Evolutionary conservation across 2,329 filamentous ascomycete species (phyloP), one percentile per base, ranked within the genome.

Genomic region (Neonectria ditissima): DNA sequence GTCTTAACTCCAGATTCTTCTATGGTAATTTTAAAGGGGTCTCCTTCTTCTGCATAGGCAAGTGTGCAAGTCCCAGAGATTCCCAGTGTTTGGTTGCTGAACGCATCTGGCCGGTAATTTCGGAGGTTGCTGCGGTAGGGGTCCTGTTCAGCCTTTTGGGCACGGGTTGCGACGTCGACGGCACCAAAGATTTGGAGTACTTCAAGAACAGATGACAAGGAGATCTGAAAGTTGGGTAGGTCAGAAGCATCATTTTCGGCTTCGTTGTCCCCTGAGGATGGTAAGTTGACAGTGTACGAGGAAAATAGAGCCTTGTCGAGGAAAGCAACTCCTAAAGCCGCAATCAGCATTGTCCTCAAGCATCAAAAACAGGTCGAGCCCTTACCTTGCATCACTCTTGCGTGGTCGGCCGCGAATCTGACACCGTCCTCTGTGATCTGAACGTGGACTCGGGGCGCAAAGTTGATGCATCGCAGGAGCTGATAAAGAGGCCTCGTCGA

Each of bases 101-200:
- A 97, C 54, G 93, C 93, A 71, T 92, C 91, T 18, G 87, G 81
- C 59, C 89, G 83, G 78, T 89, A 85, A 75, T 87, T 88, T 54
- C 87, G 84, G 41, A 89, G 78, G 69, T 88, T 89, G 77, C 86
- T 88, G 65, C 84, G 85, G 72, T 89, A 89, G 1, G 83, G 81
- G 66, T 90, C 88, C 62, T 84, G 80, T 13, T 90, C 88, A 7
- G 84, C 81, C 72, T 86, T 89, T 54, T 85, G 82, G 52, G 86
- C 81, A 66, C 86, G 86, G 43, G 82, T 83, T 6, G 87, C 82
- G 14, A 89, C 84, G 68, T 92, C 91, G 48, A 94, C 87, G n/a
- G 94, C 89, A 53, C 93, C 93, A 74, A 99, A 97, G 53, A 99
- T 98, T 74, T 97, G 95, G 8, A 99, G 85, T 0, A 95, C 97